Evolutionary conservation across 176 grass and related monocot genomes (phyloP).

Genomic region (Dactylis glomerata): DNA sequence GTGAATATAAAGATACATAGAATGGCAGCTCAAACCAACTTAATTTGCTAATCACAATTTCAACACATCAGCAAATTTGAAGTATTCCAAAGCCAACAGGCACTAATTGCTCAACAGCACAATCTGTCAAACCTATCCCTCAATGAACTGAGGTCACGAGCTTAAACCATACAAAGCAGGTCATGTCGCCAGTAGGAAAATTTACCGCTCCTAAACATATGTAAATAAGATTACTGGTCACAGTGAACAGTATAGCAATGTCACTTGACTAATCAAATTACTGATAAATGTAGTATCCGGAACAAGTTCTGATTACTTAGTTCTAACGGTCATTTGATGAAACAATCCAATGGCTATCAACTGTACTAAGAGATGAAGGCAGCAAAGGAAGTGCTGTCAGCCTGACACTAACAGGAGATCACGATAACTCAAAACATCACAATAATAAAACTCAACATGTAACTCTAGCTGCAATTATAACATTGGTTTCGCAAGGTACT

Average conservation of each 20-base stretch:
- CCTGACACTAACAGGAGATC: neutral
- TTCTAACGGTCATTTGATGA: neutral
- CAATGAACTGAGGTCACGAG: neutral
- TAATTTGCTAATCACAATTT: no score
- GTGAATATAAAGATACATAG: no score
- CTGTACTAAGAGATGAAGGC: neutral
- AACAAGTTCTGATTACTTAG: neutral
- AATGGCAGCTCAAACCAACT: no score
- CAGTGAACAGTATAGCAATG: neutral
- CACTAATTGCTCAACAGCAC: no score
- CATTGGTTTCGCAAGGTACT: slow-evolving; percentile 3
- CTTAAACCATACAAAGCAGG: neutral
- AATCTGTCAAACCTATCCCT: no score
- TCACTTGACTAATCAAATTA: no score
- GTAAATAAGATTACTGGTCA: neutral
- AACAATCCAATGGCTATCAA: neutral
- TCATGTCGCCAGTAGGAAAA: no score
- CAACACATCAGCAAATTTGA: no score
- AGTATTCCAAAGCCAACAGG: no score
- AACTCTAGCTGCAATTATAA: slow-evolving; percentile 26
- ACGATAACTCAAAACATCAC: neutral
- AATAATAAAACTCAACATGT: neutral
- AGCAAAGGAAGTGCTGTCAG: neutral
- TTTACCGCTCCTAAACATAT: neutral
- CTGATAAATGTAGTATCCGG: no score